phyloP scores from a whole-genome alignment of 495 filamentous ascomycete genomes.

The Talaromyces proteolyticus region DNA sequence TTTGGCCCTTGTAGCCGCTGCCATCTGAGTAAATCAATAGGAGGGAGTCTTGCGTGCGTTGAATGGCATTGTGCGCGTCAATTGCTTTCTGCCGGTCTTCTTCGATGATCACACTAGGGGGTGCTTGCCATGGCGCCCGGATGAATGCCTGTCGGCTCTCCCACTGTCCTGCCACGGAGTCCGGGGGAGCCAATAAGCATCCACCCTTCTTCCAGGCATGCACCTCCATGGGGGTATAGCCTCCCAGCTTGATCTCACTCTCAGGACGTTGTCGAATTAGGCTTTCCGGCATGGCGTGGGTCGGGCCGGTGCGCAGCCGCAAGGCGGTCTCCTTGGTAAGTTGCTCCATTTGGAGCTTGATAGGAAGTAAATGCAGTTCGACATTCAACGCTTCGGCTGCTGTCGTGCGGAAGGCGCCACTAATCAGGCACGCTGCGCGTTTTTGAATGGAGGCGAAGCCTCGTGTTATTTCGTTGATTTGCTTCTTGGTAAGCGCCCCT shows the following conservation, averaged over 20 bases:
- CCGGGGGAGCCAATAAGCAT: conserved; percentile 9
- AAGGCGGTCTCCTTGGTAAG: conserved; percentile 9
- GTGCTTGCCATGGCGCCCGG: conserved; percentile 10
- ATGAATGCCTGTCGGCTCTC: conserved; percentile 15
- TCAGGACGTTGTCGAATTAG: neutral
- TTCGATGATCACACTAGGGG: conserved; percentile 10
- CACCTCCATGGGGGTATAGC: conserved; percentile 11
- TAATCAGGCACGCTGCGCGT: conserved; percentile 7
- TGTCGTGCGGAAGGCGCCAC: conserved; percentile 8
- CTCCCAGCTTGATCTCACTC: neutral
- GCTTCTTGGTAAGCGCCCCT: conserved; percentile 1
- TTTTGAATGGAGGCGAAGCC: conserved; percentile 6
- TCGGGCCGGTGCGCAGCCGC: conserved; percentile 6
- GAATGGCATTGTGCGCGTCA: neutral
- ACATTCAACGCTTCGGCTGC: conserved; percentile 10
- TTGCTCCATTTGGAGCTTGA: conserved; percentile 10
- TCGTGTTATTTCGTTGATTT: too few relatives aligned
- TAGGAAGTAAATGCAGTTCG: conserved; percentile 3
- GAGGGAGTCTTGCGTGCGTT: neutral
- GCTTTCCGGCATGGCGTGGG: neutral
- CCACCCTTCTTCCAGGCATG: conserved; percentile 10
- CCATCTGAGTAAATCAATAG: conserved; percentile 10
- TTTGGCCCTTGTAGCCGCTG: conserved; percentile 8
- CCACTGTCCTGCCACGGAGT: conserved; percentile 4
- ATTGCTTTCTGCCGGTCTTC: conserved; percentile 8